phyloP scores from a whole-genome alignment of 495 filamentous ascomycete species.

The Cenococcum geophilum region DNA sequence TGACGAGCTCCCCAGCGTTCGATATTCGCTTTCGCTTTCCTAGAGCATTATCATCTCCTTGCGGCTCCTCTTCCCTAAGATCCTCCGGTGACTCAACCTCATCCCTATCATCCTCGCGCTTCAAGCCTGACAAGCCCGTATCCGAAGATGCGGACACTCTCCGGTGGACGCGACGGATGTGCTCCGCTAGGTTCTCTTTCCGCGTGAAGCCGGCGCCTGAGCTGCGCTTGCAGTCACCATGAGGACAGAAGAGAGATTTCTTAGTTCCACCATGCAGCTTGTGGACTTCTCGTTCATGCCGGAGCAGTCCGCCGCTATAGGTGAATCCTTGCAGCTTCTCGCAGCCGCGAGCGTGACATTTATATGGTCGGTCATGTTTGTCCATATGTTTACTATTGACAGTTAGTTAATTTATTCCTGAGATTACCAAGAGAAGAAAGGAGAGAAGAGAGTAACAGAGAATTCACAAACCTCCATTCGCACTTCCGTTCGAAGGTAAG shows the following conservation, averaged over 20 bases:
- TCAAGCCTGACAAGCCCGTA: slow-evolving; percentile 37
- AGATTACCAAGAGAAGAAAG: background rate
- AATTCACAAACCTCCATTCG: slow-evolving; percentile 75
- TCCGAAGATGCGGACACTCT: slow-evolving; percentile 36
- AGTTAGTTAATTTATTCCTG: slow-evolving; percentile 8
- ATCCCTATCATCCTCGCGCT: slow-evolving; percentile 15
- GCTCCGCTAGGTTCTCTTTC: slow-evolving; percentile 83
- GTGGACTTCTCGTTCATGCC: slow-evolving; percentile 89
- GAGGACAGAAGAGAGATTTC: slow-evolving; percentile 70
- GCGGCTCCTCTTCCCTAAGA: background rate
- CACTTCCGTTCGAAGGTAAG: slow-evolving; percentile 69
- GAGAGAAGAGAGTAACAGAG: background rate
- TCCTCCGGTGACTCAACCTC: slow-evolving; percentile 6
- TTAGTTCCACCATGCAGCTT: slow-evolving; percentile 77
- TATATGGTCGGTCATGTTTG: slow-evolving; percentile 89
- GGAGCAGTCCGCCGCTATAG: slow-evolving; percentile 78
- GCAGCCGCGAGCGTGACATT: slow-evolving; percentile 67
- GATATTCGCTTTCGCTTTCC: slow-evolving; percentile 43
- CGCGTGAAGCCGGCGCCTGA: slow-evolving; percentile 73
- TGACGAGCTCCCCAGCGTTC: slow-evolving; percentile 11
- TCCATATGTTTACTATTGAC: slow-evolving; percentile 82
- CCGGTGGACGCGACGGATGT: slow-evolving; percentile 65
- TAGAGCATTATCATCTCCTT: slow-evolving; percentile 31
- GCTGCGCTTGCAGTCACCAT: slow-evolving; percentile 73
- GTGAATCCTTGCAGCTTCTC: slow-evolving; percentile 90